Base-by-base conservation (phyloP, 345 rosid species). In the Corchorus olitorius region DNA sequence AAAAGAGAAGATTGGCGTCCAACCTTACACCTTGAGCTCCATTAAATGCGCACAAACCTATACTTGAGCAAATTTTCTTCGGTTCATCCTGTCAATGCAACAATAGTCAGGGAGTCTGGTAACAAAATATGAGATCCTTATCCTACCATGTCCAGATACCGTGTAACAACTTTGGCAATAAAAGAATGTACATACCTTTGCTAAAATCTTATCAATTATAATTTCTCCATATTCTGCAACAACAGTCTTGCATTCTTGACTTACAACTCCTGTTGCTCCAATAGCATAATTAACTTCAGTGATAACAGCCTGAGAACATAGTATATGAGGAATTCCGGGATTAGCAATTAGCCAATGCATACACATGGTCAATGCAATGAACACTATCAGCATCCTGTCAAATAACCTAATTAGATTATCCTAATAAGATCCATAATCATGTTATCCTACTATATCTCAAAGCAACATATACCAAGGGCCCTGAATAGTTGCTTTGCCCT, bases 181-280 rank as follows among this genome's bases (percentile, higher is more conserved):
- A n/a, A 27, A 15, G 65, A 20, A 8, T 11, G 6, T 3, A 45
- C 17, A 59, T 77, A 88, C 93, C 89, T 86, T 78, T 22, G 72
- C 85, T 72, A 85, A 65, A 64, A 91, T 87, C 92, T 81, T 83
- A 8, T 84, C 64, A 67, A 91, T 74, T 58, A 88, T 91, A 58
- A 83, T 79, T 70, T 88, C 85, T 19, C 96, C 96, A 75, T 91
- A 39, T 49, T 89, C 74, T 14, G 85, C 54, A 76, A 91, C 90
- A 59, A 91, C 87, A 20, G 82, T 80, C 83, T 87, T 88, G 80
- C 93, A 89, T 74, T 91, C 88, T 76, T 88, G 87, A 83, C 96
- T 89, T 41, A 83, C 88, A 39, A 91, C 75, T 48, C 96, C 96
- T 35, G 89, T 41, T 15, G 93, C 93, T 78, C 92, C 96, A 76